Base-by-base conservation (phyloP, 768 basidiomycete species). In the Rhizopogon sp. region DNA sequence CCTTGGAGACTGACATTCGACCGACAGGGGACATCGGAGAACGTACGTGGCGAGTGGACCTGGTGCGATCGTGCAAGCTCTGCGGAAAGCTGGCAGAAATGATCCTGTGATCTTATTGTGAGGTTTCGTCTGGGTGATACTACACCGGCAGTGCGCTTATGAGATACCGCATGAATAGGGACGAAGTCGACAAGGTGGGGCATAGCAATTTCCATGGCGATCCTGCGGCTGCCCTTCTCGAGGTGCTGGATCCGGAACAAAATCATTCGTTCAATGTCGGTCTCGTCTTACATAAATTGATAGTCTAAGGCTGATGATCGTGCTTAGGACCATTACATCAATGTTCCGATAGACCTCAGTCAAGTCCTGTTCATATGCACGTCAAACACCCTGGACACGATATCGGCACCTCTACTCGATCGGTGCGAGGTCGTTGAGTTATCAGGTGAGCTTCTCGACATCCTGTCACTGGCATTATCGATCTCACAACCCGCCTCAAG, bases 191-290 rank as follows among this genome's bases (percentile, higher is more conserved):
- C 72, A 97, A 97, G 72, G 81, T 93, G 53, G 87, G 88, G 0
- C 85, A 87, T 54, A 88, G 81, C 61, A 93, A 89, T 64, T 89
- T 90, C 73, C 93, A 96, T 61, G 94, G 94, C 0, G 93, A 96
- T 67, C 94, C 94, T 13, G 84, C 82, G 3, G 95, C 95, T 39
- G 94, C 94, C 0, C 70, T 98, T 56, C 72, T 98, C 4, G 94
- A 98, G 64, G 93, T 95, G 0, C 77, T 98, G 51, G 95, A 97
- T 66, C 95, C 95, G 0, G 95, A 97, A 66, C 93, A 96, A 69
- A 95, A 94, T 58, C 81, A 88, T 64, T 78, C 82, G 0, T 91
- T 91, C 65, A 89, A 87, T 65, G 88, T 85, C 50, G 57, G 80
- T 68, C 43, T 25, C 41, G 16, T 51, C 33, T 11, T 42, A 44